Conservation (phyloP, 345 rosid species). For the Microcos paniculata region DNA sequence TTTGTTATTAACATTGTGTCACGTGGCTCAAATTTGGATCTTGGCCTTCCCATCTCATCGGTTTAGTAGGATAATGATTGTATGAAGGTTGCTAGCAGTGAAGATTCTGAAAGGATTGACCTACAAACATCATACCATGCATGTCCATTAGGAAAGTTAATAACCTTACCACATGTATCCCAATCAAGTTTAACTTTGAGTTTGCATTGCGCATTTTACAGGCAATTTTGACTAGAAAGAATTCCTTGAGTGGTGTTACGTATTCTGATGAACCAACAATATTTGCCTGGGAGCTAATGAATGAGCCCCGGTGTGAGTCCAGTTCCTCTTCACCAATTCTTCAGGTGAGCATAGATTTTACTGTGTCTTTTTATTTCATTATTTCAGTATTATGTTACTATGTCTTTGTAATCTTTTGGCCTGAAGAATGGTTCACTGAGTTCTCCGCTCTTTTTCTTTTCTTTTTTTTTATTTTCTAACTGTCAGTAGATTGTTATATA, state of each 20-base stretch:
- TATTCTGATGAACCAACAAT: conserved; percentile 49
- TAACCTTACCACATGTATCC: background rate
- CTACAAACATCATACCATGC: background rate
- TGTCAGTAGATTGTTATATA: background rate
- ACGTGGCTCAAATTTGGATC: conserved; percentile 1
- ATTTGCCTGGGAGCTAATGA: conserved; percentile 62
- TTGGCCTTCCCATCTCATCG: background rate
- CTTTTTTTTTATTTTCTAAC: background rate
- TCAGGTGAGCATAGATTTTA: conserved; percentile 36
- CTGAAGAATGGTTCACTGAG: background rate
- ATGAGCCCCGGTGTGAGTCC: conserved; percentile 49
- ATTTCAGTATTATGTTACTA: background rate
- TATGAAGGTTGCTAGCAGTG: background rate
- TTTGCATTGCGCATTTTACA: conserved; percentile 15
- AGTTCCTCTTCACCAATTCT: conserved; percentile 39
- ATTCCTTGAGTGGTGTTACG: conserved; percentile 38
- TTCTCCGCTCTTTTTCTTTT: background rate
- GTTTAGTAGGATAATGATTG: background rate
- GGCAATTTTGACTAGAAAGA: conserved; percentile 45
- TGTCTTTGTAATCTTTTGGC: background rate
- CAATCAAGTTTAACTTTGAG: background rate
- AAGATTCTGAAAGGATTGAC: background rate
- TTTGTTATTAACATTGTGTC: conserved; percentile 23
- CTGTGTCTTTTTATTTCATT: too few relatives aligned
- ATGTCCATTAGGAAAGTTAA: background rate